These are phyloP conservation scores for Podospora pseudocomata DNA, from an alignment of 495 filamentous ascomycete genomes.

Conservation along the genomic window DNA sequence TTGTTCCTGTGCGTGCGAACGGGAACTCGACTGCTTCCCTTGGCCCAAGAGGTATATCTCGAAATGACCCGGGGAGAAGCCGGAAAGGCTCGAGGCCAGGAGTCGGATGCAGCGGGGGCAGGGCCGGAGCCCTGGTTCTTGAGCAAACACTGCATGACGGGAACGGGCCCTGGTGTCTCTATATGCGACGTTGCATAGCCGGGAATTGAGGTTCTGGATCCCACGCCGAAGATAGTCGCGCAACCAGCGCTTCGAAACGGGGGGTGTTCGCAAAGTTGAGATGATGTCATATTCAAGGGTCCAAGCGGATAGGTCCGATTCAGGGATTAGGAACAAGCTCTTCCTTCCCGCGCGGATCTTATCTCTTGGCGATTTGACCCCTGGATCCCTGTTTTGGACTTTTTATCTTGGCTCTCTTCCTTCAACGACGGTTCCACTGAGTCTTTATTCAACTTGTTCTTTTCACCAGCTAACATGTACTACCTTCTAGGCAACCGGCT, in stretches of 20 bases:
- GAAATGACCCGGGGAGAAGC: too few species aligned
- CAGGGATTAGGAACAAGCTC: conserved; percentile 1
- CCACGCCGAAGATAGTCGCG: neutral
- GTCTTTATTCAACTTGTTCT: neutral
- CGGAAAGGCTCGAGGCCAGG: too few species aligned
- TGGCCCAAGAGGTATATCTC: too few species aligned
- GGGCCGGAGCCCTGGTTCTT: too few species aligned
- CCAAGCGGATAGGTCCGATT: neutral
- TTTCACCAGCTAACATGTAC: conserved; percentile 15
- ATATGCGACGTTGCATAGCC: too few species aligned
- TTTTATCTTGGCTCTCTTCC: neutral
- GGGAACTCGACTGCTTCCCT: too few species aligned
- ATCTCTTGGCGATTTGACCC: conserved; percentile 5
- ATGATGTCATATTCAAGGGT: neutral
- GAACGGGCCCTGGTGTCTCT: too few species aligned
- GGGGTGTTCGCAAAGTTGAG: neutral
- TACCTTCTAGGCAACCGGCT: conserved; percentile 60
- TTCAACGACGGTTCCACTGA: too few species aligned
- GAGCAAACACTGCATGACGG: too few species aligned
- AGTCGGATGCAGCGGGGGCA: too few species aligned
- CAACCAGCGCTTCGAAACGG: neutral
- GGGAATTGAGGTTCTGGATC: neutral
- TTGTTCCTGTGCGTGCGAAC: too few species aligned
- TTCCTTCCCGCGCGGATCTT: conserved; percentile 13
- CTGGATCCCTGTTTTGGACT: neutral